phyloP scores from a whole-genome alignment of 345 rosid genomes.

The Eutrema japonicum region DNA sequence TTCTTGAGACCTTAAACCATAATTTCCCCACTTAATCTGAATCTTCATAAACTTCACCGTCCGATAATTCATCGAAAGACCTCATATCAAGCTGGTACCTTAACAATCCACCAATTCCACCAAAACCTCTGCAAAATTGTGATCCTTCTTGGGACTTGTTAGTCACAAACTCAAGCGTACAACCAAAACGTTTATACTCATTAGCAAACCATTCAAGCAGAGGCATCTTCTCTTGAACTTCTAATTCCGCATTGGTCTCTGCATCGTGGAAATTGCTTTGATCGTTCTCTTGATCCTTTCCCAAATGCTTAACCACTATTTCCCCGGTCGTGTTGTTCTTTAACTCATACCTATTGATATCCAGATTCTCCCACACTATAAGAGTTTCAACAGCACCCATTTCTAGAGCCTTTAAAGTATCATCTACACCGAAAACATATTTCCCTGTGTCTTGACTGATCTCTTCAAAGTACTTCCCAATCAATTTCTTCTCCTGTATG shows the following conservation, averaged over 20 bases:
- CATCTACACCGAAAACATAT: slow-evolving; percentile 84
- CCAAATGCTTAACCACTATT: slow-evolving; percentile 64
- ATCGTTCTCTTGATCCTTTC: slow-evolving; percentile 72
- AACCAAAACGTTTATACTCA: slow-evolving; percentile 84
- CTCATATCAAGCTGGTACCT: slow-evolving; percentile 90
- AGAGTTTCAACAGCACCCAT: slow-evolving; percentile 93
- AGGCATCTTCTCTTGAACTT: slow-evolving; percentile 72
- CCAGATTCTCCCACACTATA: slow-evolving; percentile 90
- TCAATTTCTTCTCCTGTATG: slow-evolving; percentile 84
- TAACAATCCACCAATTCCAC: slow-evolving; percentile 90
- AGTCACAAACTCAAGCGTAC: slow-evolving; percentile 81
- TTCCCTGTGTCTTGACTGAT: slow-evolving; percentile 92
- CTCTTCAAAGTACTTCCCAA: slow-evolving; percentile 93
- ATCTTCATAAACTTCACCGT: slow-evolving; percentile 67
- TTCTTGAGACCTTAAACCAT: slow-evolving; percentile 3
- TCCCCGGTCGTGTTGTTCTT: slow-evolving; percentile 71
- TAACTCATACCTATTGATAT: slow-evolving; percentile 64
- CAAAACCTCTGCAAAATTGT: slow-evolving; percentile 88
- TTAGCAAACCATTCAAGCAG: slow-evolving; percentile 95
- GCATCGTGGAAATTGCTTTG: slow-evolving; percentile 77
- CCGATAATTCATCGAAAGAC: slow-evolving; percentile 76
- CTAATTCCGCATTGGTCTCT: slow-evolving; percentile 62
- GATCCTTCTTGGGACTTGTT: slow-evolving; percentile 96
- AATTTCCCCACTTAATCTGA: slow-evolving; percentile 58
- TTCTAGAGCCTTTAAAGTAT: slow-evolving; percentile 77